Evolutionary conservation across 176 grass and related monocot species (phyloP).

Genomic region (Aegilops longissima): DNA sequence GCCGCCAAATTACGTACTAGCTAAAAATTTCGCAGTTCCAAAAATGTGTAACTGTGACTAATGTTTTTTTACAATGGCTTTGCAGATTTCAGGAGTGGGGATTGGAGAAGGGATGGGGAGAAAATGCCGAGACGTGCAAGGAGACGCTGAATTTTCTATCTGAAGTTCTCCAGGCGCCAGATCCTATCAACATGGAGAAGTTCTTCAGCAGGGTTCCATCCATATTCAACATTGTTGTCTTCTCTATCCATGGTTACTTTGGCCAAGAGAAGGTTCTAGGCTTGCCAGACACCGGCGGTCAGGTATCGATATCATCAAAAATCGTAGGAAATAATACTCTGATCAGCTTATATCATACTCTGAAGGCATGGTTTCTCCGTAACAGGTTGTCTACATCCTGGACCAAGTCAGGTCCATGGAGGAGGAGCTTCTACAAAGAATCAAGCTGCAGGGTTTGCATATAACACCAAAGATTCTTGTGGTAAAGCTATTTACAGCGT

Average conservation of each 20-base stretch:
- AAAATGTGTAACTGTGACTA: not conserved
- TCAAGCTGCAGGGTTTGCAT: slow-evolving; percentile 79
- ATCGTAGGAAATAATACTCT: slow-evolving; percentile 13
- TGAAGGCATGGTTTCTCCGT: slow-evolving; percentile 1
- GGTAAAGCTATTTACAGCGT: slow-evolving; percentile 48
- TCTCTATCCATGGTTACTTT: slow-evolving; percentile 94
- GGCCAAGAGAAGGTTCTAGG: slow-evolving; percentile 95
- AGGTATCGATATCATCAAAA: slow-evolving; percentile 51
- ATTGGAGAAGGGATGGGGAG: slow-evolving; percentile 96
- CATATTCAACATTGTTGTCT: slow-evolving; percentile 79
- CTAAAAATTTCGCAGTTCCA: not conserved
- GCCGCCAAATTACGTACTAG: not conserved
- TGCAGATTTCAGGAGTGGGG: slow-evolving; percentile 96
- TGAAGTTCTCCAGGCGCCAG: slow-evolving; percentile 91
- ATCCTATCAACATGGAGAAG: slow-evolving; percentile 84
- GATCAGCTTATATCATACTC: slow-evolving; percentile 11
- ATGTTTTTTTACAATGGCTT: not conserved
- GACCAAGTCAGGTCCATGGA: slow-evolving; percentile 95
- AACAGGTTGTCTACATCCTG: slow-evolving; percentile 92
- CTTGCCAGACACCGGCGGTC: slow-evolving; percentile 93
- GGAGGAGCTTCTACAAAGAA: slow-evolving; percentile 88
- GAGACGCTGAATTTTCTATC: slow-evolving; percentile 85
- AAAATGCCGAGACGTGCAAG: slow-evolving; percentile 75
- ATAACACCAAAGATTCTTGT: slow-evolving; percentile 92
- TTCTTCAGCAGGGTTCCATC: slow-evolving; percentile 85